These are phyloP conservation scores for Starmerella davenportii DNA, from an alignment of 805 yeast genomes.

Conservation along the genomic window DNA sequence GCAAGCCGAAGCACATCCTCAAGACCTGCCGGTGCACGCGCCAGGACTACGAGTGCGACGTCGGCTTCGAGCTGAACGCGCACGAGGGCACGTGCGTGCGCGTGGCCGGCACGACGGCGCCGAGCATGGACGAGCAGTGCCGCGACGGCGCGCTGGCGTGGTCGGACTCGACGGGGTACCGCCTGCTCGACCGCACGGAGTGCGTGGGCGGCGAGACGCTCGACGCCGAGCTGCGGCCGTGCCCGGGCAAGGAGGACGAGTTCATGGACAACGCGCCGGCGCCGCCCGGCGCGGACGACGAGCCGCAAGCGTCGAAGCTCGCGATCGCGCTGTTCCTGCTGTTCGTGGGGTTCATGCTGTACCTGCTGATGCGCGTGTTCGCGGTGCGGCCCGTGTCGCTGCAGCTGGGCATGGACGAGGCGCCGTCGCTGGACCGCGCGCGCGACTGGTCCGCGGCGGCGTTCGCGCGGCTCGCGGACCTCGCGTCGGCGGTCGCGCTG, in stretches of 20 bases:
- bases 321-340: background rate
- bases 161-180: slow-evolving; percentile 80
- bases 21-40: slow-evolving; percentile 71
- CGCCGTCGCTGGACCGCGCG: background rate
- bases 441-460: background rate
- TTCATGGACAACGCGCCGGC: slow-evolving; percentile 21
- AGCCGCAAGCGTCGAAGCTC: background rate
- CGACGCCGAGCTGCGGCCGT: slow-evolving; percentile 49
- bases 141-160: slow-evolving; percentile 33
- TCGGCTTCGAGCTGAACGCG: slow-evolving; percentile 45
- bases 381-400: background rate
- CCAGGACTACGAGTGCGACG: slow-evolving; percentile 86
- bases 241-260: slow-evolving; percentile 72
- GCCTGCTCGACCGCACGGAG: slow-evolving; percentile 68
- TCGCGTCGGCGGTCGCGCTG: slow-evolving; percentile 4
- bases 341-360: background rate
- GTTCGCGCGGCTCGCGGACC: slow-evolving; percentile 1
- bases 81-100: slow-evolving; percentile 71
- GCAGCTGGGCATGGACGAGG: background rate
- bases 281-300: background rate
- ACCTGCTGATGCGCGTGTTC: background rate
- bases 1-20: slow-evolving; percentile 37
- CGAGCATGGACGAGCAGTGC: slow-evolving; percentile 17
- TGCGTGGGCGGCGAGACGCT: slow-evolving; percentile 65
- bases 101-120: slow-evolving; percentile 54